A percentile compares a stretch with the other conserved stretches of the same genome.
Evolutionary conservation across 2,329 filamentous ascomycete genomes (phyloP).

Genomic region (Ophiostoma sp.): DNA sequence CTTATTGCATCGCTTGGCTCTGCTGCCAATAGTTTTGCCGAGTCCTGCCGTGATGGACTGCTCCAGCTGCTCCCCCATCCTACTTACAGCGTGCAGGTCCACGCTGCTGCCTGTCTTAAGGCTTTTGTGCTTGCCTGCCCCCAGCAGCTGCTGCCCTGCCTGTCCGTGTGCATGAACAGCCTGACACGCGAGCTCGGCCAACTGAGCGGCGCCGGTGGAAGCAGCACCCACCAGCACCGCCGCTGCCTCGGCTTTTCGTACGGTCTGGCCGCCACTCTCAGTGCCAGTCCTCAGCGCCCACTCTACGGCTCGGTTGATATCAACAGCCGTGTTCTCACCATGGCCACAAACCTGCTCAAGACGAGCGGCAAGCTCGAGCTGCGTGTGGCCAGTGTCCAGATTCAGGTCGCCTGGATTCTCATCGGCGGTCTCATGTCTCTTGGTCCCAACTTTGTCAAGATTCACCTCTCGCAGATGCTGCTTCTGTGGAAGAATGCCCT

Average conservation of each 20-base stretch:
- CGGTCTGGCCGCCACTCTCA: conserved; percentile 85
- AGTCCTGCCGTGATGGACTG: conserved; percentile 80
- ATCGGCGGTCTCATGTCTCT: conserved; percentile 96
- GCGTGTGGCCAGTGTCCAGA: conserved; percentile 86
- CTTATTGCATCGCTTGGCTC: conserved; percentile 80
- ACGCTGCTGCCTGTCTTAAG: conserved; percentile 82
- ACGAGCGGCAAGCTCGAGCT: conserved; percentile 89
- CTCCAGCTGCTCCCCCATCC: conserved; percentile 91
- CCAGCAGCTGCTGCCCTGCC: conserved; percentile 83
- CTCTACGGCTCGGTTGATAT: conserved; percentile 95
- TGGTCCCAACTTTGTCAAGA: conserved; percentile 97
- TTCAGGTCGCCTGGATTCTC: conserved; percentile 96
- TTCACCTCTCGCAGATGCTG: conserved; percentile 90
- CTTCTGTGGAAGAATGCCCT: conserved; percentile 96
- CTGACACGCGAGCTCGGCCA: conserved; percentile 81
- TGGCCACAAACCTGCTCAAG: conserved; percentile 90
- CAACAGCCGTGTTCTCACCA: conserved; percentile 84
- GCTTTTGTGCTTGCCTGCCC: conserved; percentile 87
- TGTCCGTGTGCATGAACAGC: conserved; percentile 96
- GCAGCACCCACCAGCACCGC: conserved; percentile 54
- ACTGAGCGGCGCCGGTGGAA: conserved; percentile 72
- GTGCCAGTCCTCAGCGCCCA: conserved; percentile 82
- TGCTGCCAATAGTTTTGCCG: conserved; percentile 75
- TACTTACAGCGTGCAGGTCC: conserved; percentile 93
- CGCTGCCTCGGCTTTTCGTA: conserved; percentile 90